Evolutionary conservation across 495 filamentous ascomycete species (phyloP).

Genomic region (Hypoxylon fragiforme): DNA sequence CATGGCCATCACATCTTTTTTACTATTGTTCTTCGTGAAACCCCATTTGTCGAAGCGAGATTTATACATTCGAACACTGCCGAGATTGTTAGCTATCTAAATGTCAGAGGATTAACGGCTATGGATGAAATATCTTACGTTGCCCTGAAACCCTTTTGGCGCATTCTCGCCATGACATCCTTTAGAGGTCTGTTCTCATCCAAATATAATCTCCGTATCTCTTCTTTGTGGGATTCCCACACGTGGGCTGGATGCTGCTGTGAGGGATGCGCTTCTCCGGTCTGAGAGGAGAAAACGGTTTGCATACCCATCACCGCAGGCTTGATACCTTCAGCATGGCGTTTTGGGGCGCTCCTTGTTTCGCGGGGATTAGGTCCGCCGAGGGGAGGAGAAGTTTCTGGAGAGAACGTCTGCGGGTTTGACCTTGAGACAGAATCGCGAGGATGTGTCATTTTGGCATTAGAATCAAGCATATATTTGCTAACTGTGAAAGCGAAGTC

Average conservation of each 20-base stretch:
- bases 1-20: slow-evolving; percentile 43
- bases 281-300: slow-evolving; percentile 40
- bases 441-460: slow-evolving; percentile 20
- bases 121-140: slow-evolving; percentile 34
- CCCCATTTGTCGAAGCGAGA: slow-evolving; percentile 43
- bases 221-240: slow-evolving; percentile 42
- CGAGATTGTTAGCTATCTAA: slow-evolving; percentile 15
- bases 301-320: slow-evolving; percentile 35
- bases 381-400: slow-evolving; percentile 28
- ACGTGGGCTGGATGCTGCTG: slow-evolving; percentile 37
- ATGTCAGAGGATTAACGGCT: slow-evolving; percentile 2
- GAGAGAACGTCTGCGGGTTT: slow-evolving; percentile 25
- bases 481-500: slow-evolving; percentile 26
- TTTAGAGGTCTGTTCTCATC: slow-evolving; percentile 41
- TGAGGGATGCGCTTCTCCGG: slow-evolving; percentile 38
- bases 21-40: slow-evolving; percentile 40
- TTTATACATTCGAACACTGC: slow-evolving; percentile 40
- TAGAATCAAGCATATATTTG: slow-evolving; percentile 11
- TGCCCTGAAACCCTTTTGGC: slow-evolving; percentile 40
- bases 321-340: slow-evolving; percentile 24
- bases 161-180: slow-evolving; percentile 44
- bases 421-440: slow-evolving; percentile 20
- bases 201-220: slow-evolving; percentile 39
- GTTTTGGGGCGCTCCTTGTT: slow-evolving; percentile 14
- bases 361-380: slow-evolving; percentile 25